A percentile compares a stretch with the other conserved stretches of the same genome.
These are phyloP conservation scores for Ophiocordyceps sinensis DNA, from an alignment of 2,329 filamentous ascomycete genomes.

Conservation along the genomic window DNA sequence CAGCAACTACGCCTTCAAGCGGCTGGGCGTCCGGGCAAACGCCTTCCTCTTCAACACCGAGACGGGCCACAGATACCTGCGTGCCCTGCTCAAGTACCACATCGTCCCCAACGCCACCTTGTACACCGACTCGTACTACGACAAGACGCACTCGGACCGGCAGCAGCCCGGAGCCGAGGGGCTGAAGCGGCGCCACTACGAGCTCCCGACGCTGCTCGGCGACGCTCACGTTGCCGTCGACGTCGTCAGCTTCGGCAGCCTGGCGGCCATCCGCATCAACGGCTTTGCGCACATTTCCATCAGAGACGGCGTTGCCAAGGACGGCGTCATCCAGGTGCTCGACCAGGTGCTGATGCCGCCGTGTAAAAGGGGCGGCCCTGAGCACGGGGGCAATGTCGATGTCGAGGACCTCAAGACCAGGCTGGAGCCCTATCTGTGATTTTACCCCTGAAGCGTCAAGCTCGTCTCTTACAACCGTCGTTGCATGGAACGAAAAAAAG, in stretches of 20 bases:
- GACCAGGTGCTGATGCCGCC: slow-evolving; percentile 64
- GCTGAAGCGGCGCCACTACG: slow-evolving; percentile 36
- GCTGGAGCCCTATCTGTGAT: slow-evolving; percentile 11
- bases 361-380: slow-evolving; percentile 23
- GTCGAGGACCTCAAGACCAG: slow-evolving; percentile 16
- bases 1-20: slow-evolving; percentile 64
- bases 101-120: slow-evolving; percentile 59
- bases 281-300: slow-evolving; percentile 51
- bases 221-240: slow-evolving; percentile 57
- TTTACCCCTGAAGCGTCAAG: too few species aligned
- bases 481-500: too few species aligned
- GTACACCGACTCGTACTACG: slow-evolving; percentile 73
- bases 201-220: slow-evolving; percentile 58
- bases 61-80: slow-evolving; percentile 59
- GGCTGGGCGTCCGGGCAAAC: slow-evolving; percentile 58
- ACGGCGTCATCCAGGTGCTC: slow-evolving; percentile 74
- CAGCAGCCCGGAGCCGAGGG: slow-evolving; percentile 4
- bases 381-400: slow-evolving; percentile 7
- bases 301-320: slow-evolving; percentile 56
- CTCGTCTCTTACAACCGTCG: too few species aligned
- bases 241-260: slow-evolving; percentile 51
- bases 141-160: slow-evolving; percentile 11
- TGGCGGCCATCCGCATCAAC: slow-evolving; percentile 62
- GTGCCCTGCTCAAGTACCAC: slow-evolving; percentile 66
- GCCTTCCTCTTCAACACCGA: slow-evolving; percentile 73